phyloP scores from a whole-genome alignment of 148 eudicot genomes.

The Cornus florida region DNA sequence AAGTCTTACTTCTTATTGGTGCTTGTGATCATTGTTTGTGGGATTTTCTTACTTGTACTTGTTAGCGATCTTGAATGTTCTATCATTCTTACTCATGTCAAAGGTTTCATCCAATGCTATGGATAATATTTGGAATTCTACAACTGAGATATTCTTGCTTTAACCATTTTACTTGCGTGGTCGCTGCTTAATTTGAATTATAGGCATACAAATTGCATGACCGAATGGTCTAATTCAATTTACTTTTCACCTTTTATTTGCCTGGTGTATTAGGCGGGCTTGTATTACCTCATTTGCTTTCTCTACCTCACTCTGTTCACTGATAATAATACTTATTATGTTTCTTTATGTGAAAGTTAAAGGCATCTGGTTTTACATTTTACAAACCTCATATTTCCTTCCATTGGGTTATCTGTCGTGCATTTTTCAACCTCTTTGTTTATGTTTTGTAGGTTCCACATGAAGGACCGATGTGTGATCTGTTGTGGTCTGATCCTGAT shows the following conservation, averaged over 20 bases:
- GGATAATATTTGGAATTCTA: conserved; percentile 2
- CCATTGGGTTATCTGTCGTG: background rate
- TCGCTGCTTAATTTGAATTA: background rate
- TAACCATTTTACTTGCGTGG: background rate
- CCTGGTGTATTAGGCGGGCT: background rate
- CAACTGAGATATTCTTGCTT: background rate
- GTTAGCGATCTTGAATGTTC: conserved; percentile 7
- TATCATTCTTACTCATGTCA: background rate
- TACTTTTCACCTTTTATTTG: background rate
- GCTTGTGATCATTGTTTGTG: background rate
- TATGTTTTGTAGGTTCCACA: conserved; percentile 74
- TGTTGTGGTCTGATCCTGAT: conserved; percentile 98
- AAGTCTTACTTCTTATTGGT: background rate
- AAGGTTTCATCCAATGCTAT: background rate
- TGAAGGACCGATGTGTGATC: conserved; percentile 99
- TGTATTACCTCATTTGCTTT: background rate
- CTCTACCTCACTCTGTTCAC: background rate
- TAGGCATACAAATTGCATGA: background rate
- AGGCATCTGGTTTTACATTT: background rate
- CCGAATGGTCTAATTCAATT: background rate
- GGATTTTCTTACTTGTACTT: background rate
- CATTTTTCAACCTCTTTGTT: background rate
- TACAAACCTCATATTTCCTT: background rate
- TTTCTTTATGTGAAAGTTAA: background rate
- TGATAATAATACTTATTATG: background rate